Conservation (phyloP, 345 rosid genomes). For the Citrus mangshanensis region DNA sequence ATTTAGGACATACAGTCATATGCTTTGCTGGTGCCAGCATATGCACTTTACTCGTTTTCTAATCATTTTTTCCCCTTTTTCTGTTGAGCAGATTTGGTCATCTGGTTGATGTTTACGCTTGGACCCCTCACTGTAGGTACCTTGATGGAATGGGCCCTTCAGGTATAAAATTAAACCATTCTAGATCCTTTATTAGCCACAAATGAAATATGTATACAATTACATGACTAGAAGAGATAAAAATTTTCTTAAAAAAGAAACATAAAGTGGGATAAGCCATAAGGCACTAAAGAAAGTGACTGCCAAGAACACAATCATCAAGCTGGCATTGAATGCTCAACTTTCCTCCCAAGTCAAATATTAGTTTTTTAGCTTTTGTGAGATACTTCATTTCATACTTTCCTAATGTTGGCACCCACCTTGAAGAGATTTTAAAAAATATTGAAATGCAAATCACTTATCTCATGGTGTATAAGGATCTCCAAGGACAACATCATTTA, state of each 20-base stretch:
- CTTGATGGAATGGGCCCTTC: slow-evolving; percentile 90
- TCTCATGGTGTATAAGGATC: slow-evolving; percentile 9
- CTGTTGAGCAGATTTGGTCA: slow-evolving; percentile 71
- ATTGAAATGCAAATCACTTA: slow-evolving; percentile 11
- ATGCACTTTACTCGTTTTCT: background rate
- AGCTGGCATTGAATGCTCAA: too few relatives aligned
- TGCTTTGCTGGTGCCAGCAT: background rate
- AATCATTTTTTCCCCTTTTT: background rate
- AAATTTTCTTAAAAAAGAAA: slow-evolving; percentile 12
- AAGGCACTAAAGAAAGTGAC: slow-evolving; percentile 19
- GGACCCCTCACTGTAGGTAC: slow-evolving; percentile 96
- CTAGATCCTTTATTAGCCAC: background rate
- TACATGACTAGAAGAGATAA: slow-evolving; percentile 12
- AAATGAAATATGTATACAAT: background rate
- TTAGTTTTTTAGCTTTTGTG: too few relatives aligned
- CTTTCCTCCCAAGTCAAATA: too few relatives aligned
- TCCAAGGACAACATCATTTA: slow-evolving; percentile 1
- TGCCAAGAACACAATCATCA: background rate
- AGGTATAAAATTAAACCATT: slow-evolving; percentile 45
- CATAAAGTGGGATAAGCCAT: slow-evolving; percentile 27
- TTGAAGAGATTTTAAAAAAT: slow-evolving; percentile 14
- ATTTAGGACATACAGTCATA: background rate
- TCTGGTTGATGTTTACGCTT: slow-evolving; percentile 75
- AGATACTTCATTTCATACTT: too few relatives aligned
- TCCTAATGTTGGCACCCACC: too few relatives aligned